A percentile compares a stretch with the other conserved stretches of the same genome.
phyloP scores from a whole-genome alignment of 768 basidiomycete species.

The Leccinum sublutescens region DNA sequence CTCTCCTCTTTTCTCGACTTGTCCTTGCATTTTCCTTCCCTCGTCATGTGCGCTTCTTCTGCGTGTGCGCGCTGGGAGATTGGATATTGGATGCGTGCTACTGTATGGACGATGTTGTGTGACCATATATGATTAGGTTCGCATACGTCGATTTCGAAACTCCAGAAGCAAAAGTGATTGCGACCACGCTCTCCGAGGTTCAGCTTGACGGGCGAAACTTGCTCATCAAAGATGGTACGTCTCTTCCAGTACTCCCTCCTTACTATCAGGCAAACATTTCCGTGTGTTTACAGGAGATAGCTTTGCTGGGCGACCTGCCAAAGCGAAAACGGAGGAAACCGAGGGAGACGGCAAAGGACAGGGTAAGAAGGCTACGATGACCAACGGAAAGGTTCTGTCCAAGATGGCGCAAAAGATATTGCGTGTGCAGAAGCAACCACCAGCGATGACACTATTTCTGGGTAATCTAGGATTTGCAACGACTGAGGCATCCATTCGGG shows the following conservation, averaged over 20 bases:
- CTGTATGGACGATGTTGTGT: constrained; percentile 1
- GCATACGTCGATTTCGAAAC: constrained; percentile 95
- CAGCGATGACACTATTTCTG: constrained; percentile 84
- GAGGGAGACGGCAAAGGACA: constrained; percentile 28
- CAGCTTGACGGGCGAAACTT: constrained; percentile 81
- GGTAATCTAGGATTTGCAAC: constrained; percentile 93
- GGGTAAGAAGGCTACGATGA: constrained; percentile 31
- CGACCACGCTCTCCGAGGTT: constrained; percentile 79
- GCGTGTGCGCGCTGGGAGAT: not conserved
- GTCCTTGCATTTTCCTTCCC: not conserved
- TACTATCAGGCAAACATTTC: not conserved
- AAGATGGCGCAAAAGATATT: constrained; percentile 81
- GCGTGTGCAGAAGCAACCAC: constrained; percentile 72
- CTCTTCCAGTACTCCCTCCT: not conserved
- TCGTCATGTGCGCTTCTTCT: not conserved
- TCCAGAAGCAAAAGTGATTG: constrained; percentile 66
- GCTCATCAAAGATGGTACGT: constrained; percentile 88
- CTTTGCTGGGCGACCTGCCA: constrained; percentile 65
- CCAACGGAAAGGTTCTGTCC: constrained; percentile 36
- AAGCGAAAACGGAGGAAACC: constrained; percentile 31
- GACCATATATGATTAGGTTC: constrained; percentile 53
- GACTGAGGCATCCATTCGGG: constrained; percentile 71
- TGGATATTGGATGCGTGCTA: too few relatives aligned
- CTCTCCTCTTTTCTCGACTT: constrained; percentile 11
- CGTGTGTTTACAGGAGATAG: constrained; percentile 54